Percentiles rank a stretch among this genome's conserved stretches.
Conservation (phyloP, 1,284 basidiomycete species). For the Puccinia polysora region DNA sequence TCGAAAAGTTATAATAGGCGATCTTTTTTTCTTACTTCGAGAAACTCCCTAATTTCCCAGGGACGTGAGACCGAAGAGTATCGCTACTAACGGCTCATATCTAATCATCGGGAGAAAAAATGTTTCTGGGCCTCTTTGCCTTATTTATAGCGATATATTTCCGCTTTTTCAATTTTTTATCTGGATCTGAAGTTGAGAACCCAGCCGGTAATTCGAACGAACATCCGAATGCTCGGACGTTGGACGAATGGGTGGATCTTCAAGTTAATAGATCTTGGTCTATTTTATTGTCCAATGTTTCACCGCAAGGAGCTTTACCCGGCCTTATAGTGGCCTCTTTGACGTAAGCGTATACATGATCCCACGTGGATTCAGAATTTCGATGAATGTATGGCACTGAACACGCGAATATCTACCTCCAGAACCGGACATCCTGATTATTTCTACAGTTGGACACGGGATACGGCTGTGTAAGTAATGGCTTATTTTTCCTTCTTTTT, state of each 20-base stretch:
- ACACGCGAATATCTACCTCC: background rate
- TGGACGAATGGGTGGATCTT: slow-evolving; percentile 7
- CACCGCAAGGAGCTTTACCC: slow-evolving; percentile 11
- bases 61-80: no score
- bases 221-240: background rate
- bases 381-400: background rate
- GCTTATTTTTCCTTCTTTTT: background rate
- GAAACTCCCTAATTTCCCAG: no score
- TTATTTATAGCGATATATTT: background rate
- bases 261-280: slow-evolving; percentile 21
- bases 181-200: no score
- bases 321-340: slow-evolving; percentile 17
- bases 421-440: slow-evolving; percentile 27
- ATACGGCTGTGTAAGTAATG: slow-evolving; percentile 19
- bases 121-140: background rate
- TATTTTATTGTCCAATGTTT: slow-evolving; percentile 11
- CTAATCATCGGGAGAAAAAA: background rate
- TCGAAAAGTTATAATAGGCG: no score
- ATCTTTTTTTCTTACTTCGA: no score
- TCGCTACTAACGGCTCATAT: background rate
- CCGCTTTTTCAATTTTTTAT: background rate
- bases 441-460: slow-evolving; percentile 36
- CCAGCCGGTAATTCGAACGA: no score
- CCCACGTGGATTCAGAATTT: no score
- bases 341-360: background rate